phyloP scores from a whole-genome alignment of 1,139 yeast species.

The Kurtzmaniella quercitrusa region DNA sequence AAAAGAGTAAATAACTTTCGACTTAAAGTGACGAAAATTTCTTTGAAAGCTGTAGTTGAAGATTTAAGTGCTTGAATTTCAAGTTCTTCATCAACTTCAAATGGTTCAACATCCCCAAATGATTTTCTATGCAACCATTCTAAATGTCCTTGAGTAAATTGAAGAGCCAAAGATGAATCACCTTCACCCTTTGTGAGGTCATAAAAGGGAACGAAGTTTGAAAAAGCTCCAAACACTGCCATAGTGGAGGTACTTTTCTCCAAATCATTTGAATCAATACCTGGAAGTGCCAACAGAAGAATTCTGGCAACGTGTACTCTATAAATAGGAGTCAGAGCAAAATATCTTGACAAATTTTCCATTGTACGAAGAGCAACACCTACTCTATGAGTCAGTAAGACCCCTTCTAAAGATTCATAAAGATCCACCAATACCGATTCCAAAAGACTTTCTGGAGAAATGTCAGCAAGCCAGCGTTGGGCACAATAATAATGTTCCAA shows the following conservation, averaged over 20 bases:
- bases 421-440: constrained; percentile 69
- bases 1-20: constrained; percentile 61
- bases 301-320: constrained; percentile 79
- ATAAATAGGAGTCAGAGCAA: constrained; percentile 62
- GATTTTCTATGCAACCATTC: constrained; percentile 40
- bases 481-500: constrained; percentile 59
- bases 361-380: constrained; percentile 68
- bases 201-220: constrained; percentile 68
- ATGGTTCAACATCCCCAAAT: constrained; percentile 18
- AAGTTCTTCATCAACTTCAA: constrained; percentile 35
- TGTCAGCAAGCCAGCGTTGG: constrained; percentile 59
- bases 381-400: constrained; percentile 80
- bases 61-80: constrained; percentile 63
- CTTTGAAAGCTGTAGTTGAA: constrained; percentile 69
- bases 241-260: constrained; percentile 68
- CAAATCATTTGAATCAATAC: constrained; percentile 86
- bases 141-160: constrained; percentile 66
- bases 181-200: constrained; percentile 44
- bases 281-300: constrained; percentile 66
- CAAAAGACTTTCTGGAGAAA: constrained; percentile 58
- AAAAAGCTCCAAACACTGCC: constrained; percentile 66
- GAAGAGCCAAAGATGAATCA: constrained; percentile 61
- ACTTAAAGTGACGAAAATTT: constrained; percentile 54
- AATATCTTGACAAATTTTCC: constrained; percentile 61
- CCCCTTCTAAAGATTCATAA: constrained; percentile 79